Evolutionary conservation across 2,329 filamentous ascomycete genomes (phyloP), one percentile per base, ranked within the genome.

Genomic region (Phaeoacremonium minimum): DNA sequence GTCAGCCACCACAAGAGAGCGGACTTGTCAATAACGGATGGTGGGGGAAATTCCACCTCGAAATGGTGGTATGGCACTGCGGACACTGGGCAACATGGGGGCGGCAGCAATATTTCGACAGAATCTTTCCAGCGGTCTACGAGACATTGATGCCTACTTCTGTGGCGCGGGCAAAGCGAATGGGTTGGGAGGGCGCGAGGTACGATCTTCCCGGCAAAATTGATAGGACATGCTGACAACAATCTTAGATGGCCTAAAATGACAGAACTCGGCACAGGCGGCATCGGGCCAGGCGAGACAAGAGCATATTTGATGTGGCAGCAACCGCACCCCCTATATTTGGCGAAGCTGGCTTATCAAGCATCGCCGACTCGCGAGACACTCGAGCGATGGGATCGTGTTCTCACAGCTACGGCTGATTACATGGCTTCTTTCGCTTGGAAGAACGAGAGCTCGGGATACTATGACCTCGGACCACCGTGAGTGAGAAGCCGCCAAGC

Each of bases 281-380:
- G 61, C 9, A 67, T 58, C 35, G 67, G 69, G 2, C 70, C 70
- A 3, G 70, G 70, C 1, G 63, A 66, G 31, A 70, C 73, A 35
- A 74, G 74, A 42, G 61, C 57, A 15, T 51, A 72, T 2, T 53
- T 74, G 15, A 63, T 73, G 35, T 74, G 70, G 70, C 69, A 74
- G 20, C 33, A 73, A 47, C 69, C 67, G 6, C 70, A 74, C 50
- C 55, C 61, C 0, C 64, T 73, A 46, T 65, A 63, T 44, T 64
- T 70, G 41, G 66, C 66, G 1, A 65, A 69, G 38, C 49, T 61
- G 16, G 46, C 51, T n/a, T 56, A 53, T 31, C 46, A 50, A 29
- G 45, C 50, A 13, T 42, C 46, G 15, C 50, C 53, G 2, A 53
- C 45, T n/a, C 43, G 26, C n/a, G 32, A 44, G 15, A 55, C 46